phyloP scores from a whole-genome alignment of 805 yeast species.

The Candida khao-thaluensis region DNA sequence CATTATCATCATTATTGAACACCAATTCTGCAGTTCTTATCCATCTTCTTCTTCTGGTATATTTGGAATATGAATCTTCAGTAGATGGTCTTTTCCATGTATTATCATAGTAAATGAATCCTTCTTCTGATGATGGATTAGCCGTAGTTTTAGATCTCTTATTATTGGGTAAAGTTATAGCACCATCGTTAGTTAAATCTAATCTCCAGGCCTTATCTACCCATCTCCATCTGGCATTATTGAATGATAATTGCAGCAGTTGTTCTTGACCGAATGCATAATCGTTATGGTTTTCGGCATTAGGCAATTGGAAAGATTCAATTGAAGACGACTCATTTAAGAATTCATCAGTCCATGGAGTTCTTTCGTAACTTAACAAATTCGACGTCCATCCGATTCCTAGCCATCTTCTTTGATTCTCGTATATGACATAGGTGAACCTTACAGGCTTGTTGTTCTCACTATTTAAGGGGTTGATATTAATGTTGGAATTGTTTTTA shows the following conservation, averaged over 20 bases:
- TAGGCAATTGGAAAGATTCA: conserved; percentile 78
- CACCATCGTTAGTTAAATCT: conserved; percentile 86
- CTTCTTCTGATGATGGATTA: conserved; percentile 77
- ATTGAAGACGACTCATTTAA: conserved; percentile 80
- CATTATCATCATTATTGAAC: conserved; percentile 19
- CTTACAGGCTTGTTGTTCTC: conserved; percentile 51
- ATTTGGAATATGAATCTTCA: conserved; percentile 84
- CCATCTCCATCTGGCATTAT: conserved; percentile 83
- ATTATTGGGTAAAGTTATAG: conserved; percentile 66
- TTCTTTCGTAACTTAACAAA: conserved; percentile 85
- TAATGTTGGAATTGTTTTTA: conserved; percentile 33
- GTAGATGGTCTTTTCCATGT: conserved; percentile 91
- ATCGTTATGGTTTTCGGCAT: conserved; percentile 44
- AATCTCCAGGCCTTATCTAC: conserved; percentile 89
- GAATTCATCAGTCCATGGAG: conserved; percentile 97
- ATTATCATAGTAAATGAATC: conserved; percentile 85
- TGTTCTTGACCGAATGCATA: conserved; percentile 24
- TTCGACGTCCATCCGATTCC: conserved; percentile 98
- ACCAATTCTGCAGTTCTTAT: conserved; percentile 88
- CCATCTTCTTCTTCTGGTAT: conserved; percentile 95
- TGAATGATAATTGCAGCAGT: conserved; percentile 22
- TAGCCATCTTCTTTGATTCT: conserved; percentile 95
- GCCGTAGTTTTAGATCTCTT: conserved; percentile 57
- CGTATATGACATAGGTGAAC: conserved; percentile 89
- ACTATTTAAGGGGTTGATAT: conserved; percentile 19